phyloP scores from a whole-genome alignment of 805 yeast species.

The Blastobotrys terrestris region DNA sequence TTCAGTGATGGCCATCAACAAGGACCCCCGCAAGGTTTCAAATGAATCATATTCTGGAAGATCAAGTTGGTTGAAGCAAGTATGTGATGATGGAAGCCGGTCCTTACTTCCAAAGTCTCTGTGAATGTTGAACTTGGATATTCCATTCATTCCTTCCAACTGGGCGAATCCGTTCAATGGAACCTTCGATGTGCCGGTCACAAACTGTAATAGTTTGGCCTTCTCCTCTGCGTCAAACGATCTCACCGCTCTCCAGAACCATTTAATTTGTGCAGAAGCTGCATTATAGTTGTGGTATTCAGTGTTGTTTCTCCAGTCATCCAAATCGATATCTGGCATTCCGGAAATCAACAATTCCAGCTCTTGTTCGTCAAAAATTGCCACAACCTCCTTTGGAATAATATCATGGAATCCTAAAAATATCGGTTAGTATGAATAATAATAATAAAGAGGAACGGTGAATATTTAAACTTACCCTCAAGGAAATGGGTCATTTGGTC shows the following conservation, averaged over 20 bases:
- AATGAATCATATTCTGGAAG: conserved; percentile 89
- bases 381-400: conserved; percentile 73
- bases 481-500: conserved; percentile 84
- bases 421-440: conserved; percentile 2
- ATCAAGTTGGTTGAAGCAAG: conserved; percentile 93
- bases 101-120: conserved; percentile 81
- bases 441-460: background rate
- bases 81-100: conserved; percentile 90
- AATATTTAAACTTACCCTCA: conserved; percentile 20
- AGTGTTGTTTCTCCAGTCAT: conserved; percentile 90
- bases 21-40: conserved; percentile 73
- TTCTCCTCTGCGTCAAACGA: conserved; percentile 91
- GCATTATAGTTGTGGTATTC: conserved; percentile 72
- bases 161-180: conserved; percentile 92
- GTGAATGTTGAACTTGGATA: conserved; percentile 81
- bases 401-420: conserved; percentile 79
- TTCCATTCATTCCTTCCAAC: conserved; percentile 80
- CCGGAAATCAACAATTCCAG: conserved; percentile 89
- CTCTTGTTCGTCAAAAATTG: conserved; percentile 93
- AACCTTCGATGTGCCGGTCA: conserved; percentile 95
- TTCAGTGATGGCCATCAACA: conserved; percentile 82
- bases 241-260: conserved; percentile 98
- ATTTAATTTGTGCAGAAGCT: conserved; percentile 79
- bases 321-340: conserved; percentile 90
- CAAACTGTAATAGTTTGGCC: conserved; percentile 89